Percentiles rank a stretch among this genome's conserved stretches.
These are phyloP conservation scores for Monilinia aucupariae DNA, from an alignment of 2,329 filamentous ascomycete species.

Conservation along the genomic window DNA sequence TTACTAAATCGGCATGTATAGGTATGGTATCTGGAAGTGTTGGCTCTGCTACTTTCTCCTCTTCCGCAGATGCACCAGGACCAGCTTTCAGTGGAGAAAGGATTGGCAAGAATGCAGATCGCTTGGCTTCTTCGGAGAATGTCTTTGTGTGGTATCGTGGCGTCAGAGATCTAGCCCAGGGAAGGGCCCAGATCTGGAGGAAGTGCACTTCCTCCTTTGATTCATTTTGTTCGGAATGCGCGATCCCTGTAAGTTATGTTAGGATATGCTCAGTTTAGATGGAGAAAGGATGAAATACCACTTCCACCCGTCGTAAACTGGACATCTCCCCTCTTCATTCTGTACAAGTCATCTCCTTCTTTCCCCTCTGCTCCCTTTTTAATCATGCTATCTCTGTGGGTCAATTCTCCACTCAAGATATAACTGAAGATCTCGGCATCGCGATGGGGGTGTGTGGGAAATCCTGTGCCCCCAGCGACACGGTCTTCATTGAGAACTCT, in stretches of 20 bases:
- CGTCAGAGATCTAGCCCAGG: constrained; percentile 65
- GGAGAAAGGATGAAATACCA: constrained; percentile 39
- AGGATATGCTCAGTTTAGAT: constrained; percentile 16
- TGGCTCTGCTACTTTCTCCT: constrained; percentile 61
- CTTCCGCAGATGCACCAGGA: constrained; percentile 51
- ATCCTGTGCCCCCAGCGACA: constrained; percentile 66
- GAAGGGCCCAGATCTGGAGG: constrained; percentile 82
- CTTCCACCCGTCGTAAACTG: constrained; percentile 88
- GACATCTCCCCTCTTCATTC: constrained; percentile 73
- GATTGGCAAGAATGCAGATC: constrained; percentile 64
- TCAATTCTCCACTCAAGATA: constrained; percentile 77
- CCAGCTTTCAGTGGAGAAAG: constrained; percentile 70
- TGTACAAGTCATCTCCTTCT: constrained; percentile 56
- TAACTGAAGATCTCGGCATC: constrained; percentile 91
- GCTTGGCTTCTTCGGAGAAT: constrained; percentile 69
- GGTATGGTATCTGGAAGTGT: constrained; percentile 64
- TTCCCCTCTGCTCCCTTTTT: constrained; percentile 57
- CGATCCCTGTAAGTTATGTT: constrained; percentile 47
- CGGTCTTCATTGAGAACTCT: constrained; percentile 87
- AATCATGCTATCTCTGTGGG: constrained; percentile 82
- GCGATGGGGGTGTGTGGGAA: constrained; percentile 78
- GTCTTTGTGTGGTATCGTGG: constrained; percentile 72
- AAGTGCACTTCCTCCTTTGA: constrained; percentile 70
- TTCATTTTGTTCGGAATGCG: constrained; percentile 80
- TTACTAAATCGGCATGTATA: constrained; percentile 77